Conservation (phyloP, 1,139 yeast genomes). For the Taiozyma onychis region DNA sequence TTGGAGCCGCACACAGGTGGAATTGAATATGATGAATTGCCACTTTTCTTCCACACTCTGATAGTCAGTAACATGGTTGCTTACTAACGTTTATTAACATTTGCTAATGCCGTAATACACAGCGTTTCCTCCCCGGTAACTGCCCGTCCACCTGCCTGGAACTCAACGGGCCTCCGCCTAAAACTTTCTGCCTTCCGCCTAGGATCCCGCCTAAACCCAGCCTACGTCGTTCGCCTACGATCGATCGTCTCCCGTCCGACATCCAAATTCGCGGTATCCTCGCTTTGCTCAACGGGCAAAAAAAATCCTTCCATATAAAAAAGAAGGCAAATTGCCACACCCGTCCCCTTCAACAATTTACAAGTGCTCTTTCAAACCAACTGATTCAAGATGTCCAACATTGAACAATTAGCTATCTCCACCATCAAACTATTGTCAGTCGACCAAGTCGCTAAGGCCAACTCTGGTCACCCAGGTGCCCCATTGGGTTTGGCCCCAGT, state of each 20-base stretch:
- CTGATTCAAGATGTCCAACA: conserved; percentile 18
- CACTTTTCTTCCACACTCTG: too few species aligned
- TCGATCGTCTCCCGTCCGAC: background rate
- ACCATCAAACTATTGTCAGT: conserved; percentile 90
- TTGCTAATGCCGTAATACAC: too few species aligned
- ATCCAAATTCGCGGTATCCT: background rate
- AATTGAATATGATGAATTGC: too few species aligned
- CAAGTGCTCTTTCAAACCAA: background rate
- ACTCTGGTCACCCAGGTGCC: conserved; percentile 99
- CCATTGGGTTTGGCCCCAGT: conserved; percentile 97
- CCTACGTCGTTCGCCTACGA: background rate
- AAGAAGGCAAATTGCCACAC: conserved; percentile 1
- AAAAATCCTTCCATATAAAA: background rate
- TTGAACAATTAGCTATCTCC: conserved; percentile 74
- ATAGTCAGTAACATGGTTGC: too few species aligned
- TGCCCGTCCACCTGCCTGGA: background rate
- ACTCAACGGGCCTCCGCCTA: background rate
- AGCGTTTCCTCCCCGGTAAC: background rate
- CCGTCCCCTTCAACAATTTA: background rate
- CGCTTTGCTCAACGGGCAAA: background rate
- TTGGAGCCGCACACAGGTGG: too few species aligned
- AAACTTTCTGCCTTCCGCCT: background rate
- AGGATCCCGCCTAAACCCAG: background rate
- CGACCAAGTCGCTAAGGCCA: conserved; percentile 84
- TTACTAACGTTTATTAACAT: too few species aligned